phyloP scores from a whole-genome alignment of 495 filamentous ascomycete genomes.

The Neurospora africana region DNA sequence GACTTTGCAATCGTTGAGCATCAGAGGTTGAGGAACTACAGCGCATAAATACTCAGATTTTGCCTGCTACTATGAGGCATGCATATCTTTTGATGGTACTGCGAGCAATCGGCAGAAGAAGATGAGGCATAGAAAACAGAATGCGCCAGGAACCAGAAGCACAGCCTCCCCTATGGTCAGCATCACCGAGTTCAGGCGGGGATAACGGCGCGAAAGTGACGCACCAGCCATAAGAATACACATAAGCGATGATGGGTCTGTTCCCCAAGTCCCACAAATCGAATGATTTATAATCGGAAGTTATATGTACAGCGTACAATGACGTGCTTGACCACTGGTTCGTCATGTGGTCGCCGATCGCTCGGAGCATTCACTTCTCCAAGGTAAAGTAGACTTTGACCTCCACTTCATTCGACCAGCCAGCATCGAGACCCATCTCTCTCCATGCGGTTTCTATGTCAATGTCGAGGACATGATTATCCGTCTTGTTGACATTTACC shows the following conservation, averaged over 20 bases:
- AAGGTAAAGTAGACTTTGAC: conserved; percentile 51
- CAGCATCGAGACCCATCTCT: conserved; percentile 54
- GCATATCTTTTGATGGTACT: not conserved
- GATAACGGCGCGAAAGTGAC: not conserved
- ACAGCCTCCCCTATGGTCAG: not conserved
- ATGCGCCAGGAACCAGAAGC: not conserved
- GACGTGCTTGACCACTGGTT: not conserved
- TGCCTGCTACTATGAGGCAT: not conserved
- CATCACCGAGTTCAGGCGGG: not conserved
- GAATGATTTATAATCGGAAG: not conserved
- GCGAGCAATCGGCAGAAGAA: not conserved
- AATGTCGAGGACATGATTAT: conserved; percentile 57
- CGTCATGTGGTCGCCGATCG: not conserved
- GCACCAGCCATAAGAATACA: not conserved
- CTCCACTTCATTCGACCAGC: conserved; percentile 78
- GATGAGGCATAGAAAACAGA: not conserved
- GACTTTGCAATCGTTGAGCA: not conserved
- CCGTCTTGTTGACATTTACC: conserved; percentile 45
- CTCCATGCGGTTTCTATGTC: conserved; percentile 74
- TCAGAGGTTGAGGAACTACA: not conserved
- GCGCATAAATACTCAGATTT: not conserved
- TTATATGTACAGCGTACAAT: not conserved
- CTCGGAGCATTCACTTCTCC: not conserved
- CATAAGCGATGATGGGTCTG: not conserved
- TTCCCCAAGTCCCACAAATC: not conserved